A percentile compares a stretch with the other conserved stretches of the same genome.
These are phyloP conservation scores for Nothomitra cinnamomea DNA, from an alignment of 2,329 filamentous ascomycete genomes.

Conservation along the genomic window DNA sequence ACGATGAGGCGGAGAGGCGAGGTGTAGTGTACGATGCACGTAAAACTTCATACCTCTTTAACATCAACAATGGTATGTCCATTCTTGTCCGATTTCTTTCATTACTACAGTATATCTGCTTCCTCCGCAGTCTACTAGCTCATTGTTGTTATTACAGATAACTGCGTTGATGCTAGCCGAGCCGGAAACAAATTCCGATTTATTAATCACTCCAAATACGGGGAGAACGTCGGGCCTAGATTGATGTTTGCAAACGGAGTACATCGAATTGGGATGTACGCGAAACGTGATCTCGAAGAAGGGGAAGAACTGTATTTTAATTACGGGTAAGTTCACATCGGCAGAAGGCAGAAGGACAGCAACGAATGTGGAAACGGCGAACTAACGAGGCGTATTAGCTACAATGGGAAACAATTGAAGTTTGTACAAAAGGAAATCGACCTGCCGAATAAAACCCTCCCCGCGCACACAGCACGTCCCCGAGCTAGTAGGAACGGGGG, in stretches of 20 bases:
- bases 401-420: background rate
- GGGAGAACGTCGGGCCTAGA: constrained; percentile 45
- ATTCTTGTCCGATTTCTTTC: background rate
- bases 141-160: constrained; percentile 16
- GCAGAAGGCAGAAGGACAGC: background rate
- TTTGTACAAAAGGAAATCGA: constrained; percentile 4
- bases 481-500: background rate
- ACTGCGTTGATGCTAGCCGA: constrained; percentile 52
- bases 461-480: background rate
- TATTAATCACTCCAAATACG: constrained; percentile 54
- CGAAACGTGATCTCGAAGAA: constrained; percentile 44
- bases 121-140: no score
- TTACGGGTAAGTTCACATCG: constrained; percentile 35
- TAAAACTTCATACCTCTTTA: constrained; percentile 45
- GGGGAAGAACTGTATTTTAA: constrained; percentile 73
- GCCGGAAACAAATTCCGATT: constrained; percentile 70
- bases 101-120: no score
- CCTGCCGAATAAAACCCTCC: background rate
- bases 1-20: constrained; percentile 51
- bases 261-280: constrained; percentile 59
- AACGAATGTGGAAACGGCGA: background rate
- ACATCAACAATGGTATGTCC: constrained; percentile 27
- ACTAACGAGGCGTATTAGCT: background rate
- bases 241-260: constrained; percentile 60
- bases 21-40: constrained; percentile 46